Base-by-base conservation (phyloP, 106 monocot species). In the Dioscorea alata region DNA sequence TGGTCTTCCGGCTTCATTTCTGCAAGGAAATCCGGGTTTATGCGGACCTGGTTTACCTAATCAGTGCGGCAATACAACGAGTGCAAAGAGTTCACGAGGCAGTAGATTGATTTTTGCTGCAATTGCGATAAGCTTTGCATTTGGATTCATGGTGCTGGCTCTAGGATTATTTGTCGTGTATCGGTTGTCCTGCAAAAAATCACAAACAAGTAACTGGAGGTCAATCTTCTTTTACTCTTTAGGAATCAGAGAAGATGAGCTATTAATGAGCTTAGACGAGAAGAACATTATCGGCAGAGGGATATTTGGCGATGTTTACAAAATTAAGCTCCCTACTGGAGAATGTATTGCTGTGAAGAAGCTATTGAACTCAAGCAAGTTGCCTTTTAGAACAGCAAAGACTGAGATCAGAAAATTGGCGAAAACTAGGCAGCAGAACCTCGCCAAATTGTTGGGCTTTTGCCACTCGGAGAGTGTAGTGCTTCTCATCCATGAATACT, bases 41-140 rank as follows among this genome's bases (percentile, higher is more conserved):
- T 90, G 90, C 63, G 90, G 90, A n/a, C 86, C 83, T 23, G 90
- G 90, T 15, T 61, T 90, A 48, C 76, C 86, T 8, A 86, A 74
- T 61, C 18, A 73, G 15, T 83, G 86, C 63, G 60, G 33, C 13
- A 32, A 23, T 8, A 12, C 14, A 22, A n/a, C 12, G 17, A 52
- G 61, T 24, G 54, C 61, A 28, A 63, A 19, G 20, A 50, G 24
- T 42, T 59, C 72, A 21, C 35, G 48, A 24, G 52, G 17, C 10
- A 66, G 23, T 33, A 14, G 57, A n/a, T 68, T 86, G 50, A 49
- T 74, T 3, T n/a, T 66, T 49, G 85, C 73, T 15, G 32, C 69
- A 16, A 57, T 68, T 50, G 49, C 79, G 8, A 34, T 73, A 25
- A 68, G 75, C 4, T 69, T 83, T 66, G 58, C 80, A 13, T 64